These are phyloP conservation scores for Fusarium tuaranense DNA, from an alignment of 2,329 filamentous ascomycete genomes.

Conservation along the genomic window DNA sequence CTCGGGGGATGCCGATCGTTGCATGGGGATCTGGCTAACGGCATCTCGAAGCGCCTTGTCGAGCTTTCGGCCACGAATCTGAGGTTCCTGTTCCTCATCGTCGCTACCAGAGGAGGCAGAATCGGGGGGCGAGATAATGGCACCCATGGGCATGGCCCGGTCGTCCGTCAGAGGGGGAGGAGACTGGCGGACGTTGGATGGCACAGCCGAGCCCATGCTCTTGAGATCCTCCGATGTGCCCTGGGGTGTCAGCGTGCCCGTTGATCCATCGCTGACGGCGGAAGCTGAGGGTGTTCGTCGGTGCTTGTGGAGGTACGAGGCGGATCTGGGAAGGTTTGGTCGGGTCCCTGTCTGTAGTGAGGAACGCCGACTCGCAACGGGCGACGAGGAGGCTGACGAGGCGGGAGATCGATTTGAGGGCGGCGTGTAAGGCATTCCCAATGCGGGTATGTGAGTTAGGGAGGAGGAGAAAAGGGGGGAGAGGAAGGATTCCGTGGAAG, in stretches of 20 bases:
- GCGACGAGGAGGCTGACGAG: slow-evolving; percentile 68
- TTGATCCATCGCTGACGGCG: slow-evolving; percentile 42
- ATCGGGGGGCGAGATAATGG: slow-evolving; percentile 91
- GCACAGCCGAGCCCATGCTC: slow-evolving; percentile 49
- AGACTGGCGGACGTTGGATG: slow-evolving; percentile 78
- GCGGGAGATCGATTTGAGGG: slow-evolving; percentile 75
- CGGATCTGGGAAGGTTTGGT: slow-evolving; percentile 70
- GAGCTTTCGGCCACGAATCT: slow-evolving; percentile 60
- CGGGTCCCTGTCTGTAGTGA: slow-evolving; percentile 65
- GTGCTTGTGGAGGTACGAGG: slow-evolving; percentile 74
- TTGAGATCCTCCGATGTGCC: slow-evolving; percentile 64
- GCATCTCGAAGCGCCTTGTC: slow-evolving; percentile 81
- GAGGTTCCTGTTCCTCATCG: slow-evolving; percentile 77
- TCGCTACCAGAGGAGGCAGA: slow-evolving; percentile 85
- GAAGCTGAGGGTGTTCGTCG: slow-evolving; percentile 67
- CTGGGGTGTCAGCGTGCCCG: slow-evolving; percentile 58
- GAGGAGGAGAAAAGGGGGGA: slow-evolving; percentile 16
- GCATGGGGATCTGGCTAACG: slow-evolving; percentile 78
- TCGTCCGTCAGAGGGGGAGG: slow-evolving; percentile 83
- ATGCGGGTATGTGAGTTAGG: slow-evolving; percentile 37
- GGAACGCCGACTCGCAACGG: slow-evolving; percentile 67
- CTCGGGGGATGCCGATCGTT: slow-evolving; percentile 61
- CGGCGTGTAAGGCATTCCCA: slow-evolving; percentile 89
- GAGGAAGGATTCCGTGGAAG: slow-evolving; percentile 38
- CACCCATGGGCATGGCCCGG: slow-evolving; percentile 81